Base-by-base conservation (phyloP, 192 early-diverging fungal species). In the Backusella circina region DNA sequence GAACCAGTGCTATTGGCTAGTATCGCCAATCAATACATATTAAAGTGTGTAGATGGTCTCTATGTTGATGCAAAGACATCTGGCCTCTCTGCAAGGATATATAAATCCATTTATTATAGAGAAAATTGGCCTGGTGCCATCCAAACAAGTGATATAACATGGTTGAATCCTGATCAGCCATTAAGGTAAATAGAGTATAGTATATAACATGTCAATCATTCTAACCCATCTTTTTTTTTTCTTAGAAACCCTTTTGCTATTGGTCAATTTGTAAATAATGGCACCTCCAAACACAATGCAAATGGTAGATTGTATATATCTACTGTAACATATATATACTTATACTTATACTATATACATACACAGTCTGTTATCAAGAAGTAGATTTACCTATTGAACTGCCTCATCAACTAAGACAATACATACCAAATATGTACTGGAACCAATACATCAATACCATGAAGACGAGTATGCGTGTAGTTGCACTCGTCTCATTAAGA, bases 251-350 rank as follows among this genome's bases (percentile, higher is more conserved):
- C 85, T 10, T 54, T 86, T 26, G 80, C 81, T 2, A 73, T 84
- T 12, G 85, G 85, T 23, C 85, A 86, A 41, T 80, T 82, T 36
- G 81, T 86, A 41, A 86, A 86, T 54, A 86, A 86, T 57, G 81
- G 81, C 1, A 81, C 76, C 10, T n/a, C 41, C 7, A 33, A 51
- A 18, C 72, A 69, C 54, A 67, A 65, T 26, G 51, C 82, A 15
- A 86, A 86, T 76, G 85, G 80, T 81, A 77, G 39, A 33, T 47
- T 9, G 23, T 18, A 44, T 10, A 16, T 9, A 35, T 32, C 23
- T 16, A 13, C 5, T 35, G 15, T 10, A 13, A 21, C 16, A 26
- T 18, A 47, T 47, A 5, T n/a, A 18, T 47, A n/a, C 2, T 15
- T n/a, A 2, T 39, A n/a, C n/a, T n/a, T n/a, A n/a, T n/a, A n/a